These are phyloP conservation scores for Colletotrichum tamarilloi DNA, from an alignment of 2,329 filamentous ascomycete genomes.

Conservation along the genomic window DNA sequence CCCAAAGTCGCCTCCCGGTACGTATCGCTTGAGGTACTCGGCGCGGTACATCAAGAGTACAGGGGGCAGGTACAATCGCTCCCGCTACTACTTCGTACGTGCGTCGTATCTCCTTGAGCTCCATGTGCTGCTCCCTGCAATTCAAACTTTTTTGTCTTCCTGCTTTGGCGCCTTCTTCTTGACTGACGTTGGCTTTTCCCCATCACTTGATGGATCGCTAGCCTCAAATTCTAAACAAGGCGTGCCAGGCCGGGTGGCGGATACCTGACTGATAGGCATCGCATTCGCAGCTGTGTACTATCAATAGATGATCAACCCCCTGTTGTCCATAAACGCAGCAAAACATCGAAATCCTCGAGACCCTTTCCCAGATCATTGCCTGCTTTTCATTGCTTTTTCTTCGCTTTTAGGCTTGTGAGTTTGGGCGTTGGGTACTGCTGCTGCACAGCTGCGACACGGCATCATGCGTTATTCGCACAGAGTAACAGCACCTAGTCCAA, in stretches of 20 bases:
- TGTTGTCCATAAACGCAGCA: neutral
- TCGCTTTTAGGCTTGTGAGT: neutral
- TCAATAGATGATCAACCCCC: neutral
- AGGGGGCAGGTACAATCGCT: neutral
- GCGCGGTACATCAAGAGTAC: constrained; percentile 1
- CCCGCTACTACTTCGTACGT: too few relatives aligned
- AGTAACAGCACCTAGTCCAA: neutral
- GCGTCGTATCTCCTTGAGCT: neutral
- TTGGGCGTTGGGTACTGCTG: neutral
- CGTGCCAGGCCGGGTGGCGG: neutral
- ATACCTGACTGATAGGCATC: neutral
- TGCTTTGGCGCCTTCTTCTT: neutral
- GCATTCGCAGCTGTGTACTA: neutral
- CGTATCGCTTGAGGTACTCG: constrained; percentile 7
- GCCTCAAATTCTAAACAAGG: neutral
- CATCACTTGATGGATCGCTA: constrained; percentile 11
- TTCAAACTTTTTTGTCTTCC: neutral
- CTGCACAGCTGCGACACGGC: constrained; percentile 1
- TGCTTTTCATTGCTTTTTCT: constrained; percentile 3
- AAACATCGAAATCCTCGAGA: neutral
- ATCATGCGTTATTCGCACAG: neutral
- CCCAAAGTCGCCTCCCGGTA: constrained; percentile 17
- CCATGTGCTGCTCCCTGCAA: neutral
- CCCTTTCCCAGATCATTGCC: constrained; percentile 11
- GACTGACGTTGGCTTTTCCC: neutral